Evolutionary conservation across 257 asterid species (phyloP).

Genomic region (Przewalskia tangutica): DNA sequence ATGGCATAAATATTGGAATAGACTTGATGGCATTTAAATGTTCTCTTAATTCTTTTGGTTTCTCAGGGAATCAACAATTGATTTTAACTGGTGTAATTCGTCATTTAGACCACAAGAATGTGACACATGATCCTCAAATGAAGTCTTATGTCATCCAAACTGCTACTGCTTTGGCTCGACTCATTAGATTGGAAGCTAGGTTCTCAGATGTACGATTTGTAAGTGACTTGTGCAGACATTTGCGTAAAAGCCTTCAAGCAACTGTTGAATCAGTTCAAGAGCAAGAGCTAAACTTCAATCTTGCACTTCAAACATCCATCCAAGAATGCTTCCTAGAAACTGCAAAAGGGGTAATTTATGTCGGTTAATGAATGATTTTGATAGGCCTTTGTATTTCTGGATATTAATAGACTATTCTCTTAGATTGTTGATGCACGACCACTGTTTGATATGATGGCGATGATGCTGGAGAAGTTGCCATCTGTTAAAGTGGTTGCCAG

Average conservation of each 20-base stretch:
- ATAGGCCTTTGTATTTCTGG: not conserved
- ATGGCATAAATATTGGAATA: not conserved
- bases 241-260: constrained; percentile 89
- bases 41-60: constrained; percentile 7
- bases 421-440: constrained; percentile 80
- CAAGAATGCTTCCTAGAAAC: constrained; percentile 86
- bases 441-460: constrained; percentile 88
- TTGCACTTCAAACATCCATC: constrained; percentile 57
- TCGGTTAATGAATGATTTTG: not conserved
- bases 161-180: constrained; percentile 74
- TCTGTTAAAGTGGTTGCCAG: constrained; percentile 57
- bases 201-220: constrained; percentile 80
- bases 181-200: constrained; percentile 52
- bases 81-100: constrained; percentile 75
- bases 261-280: constrained; percentile 67
- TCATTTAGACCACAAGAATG: constrained; percentile 91
- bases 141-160: constrained; percentile 66
- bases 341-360: constrained; percentile 76
- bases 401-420: not conserved
- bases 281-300: constrained; percentile 45
- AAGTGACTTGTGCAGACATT: constrained; percentile 81
- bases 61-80: constrained; percentile 59
- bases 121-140: constrained; percentile 59
- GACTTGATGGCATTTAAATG: not conserved
- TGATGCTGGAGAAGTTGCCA: constrained; percentile 86